phyloP scores from a whole-genome alignment of 2,329 filamentous ascomycete genomes.

The Ascocoryne sarcoides region DNA sequence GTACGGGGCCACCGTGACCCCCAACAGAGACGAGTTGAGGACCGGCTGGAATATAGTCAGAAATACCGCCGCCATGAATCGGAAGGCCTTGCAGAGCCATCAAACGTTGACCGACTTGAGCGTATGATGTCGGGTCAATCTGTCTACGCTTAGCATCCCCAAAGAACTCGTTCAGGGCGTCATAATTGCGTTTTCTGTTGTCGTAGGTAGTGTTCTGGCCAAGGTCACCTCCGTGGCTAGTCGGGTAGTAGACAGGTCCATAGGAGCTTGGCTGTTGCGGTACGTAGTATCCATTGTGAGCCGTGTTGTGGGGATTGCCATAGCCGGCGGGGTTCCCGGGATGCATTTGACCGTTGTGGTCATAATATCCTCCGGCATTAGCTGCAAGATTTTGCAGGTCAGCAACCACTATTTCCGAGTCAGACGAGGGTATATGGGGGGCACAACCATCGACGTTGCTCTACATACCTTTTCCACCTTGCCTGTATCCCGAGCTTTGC shows the following conservation, averaged over 20 bases:
- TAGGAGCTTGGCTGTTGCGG: slow-evolving; percentile 46
- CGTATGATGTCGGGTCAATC: slow-evolving; percentile 82
- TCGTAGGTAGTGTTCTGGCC: slow-evolving; percentile 57
- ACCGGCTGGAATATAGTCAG: slow-evolving; percentile 47
- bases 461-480: slow-evolving; percentile 32
- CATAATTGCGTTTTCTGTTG: slow-evolving; percentile 73
- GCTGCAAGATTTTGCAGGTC: slow-evolving; percentile 28
- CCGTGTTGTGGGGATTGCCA: slow-evolving; percentile 45
- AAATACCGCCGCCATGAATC: slow-evolving; percentile 45
- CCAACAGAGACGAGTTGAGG: slow-evolving; percentile 48
- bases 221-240: slow-evolving; percentile 55
- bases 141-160: slow-evolving; percentile 85
- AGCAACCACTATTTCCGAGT: slow-evolving; percentile 25
- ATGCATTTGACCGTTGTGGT: slow-evolving; percentile 54
- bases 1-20: slow-evolving; percentile 46
- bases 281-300: slow-evolving; percentile 44
- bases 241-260: slow-evolving; percentile 73
- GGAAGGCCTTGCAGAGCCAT: slow-evolving; percentile 68
- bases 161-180: slow-evolving; percentile 90
- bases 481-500: slow-evolving; percentile 41
- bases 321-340: slow-evolving; percentile 41
- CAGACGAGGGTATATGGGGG: slow-evolving; percentile 20
- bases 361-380: slow-evolving; percentile 42
- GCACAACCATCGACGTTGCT: slow-evolving; percentile 19
- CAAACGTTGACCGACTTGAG: slow-evolving; percentile 82